Conservation (phyloP, 345 rosid species). For the Salix udensis region DNA sequence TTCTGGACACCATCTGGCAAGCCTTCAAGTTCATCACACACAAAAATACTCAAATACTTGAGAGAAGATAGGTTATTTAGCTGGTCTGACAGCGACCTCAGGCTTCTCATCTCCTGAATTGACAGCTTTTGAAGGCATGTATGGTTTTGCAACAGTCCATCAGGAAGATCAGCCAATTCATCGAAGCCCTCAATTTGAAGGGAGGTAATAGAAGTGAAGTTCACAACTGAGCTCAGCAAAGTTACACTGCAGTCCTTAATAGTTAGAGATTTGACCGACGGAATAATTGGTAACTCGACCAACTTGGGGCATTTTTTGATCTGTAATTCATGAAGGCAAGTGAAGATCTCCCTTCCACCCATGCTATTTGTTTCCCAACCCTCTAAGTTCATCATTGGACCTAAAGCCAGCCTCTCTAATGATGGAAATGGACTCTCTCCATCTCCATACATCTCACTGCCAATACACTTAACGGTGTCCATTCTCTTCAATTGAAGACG, state of each 20-base stretch:
- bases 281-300: neutral
- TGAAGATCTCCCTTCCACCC: neutral
- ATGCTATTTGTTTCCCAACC: neutral
- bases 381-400: neutral
- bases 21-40: neutral
- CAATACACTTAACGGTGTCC: too few relatives aligned
- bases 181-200: neutral
- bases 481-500: too few relatives aligned
- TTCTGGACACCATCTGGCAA: conserved; percentile 7
- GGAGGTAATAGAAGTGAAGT: neutral
- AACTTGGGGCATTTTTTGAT: too few relatives aligned
- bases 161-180: neutral
- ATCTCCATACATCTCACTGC: too few relatives aligned
- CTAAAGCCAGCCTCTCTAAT: neutral
- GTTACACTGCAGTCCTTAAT: neutral
- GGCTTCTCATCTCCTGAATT: neutral
- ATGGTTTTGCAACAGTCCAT: too few relatives aligned
- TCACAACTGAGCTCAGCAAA: neutral
- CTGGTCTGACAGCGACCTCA: conserved; percentile 5
- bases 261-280: neutral
- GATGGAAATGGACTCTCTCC: too few relatives aligned
- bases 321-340: neutral
- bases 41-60: fast-evolving
- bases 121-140: neutral
- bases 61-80: conserved; percentile 7